Base-by-base conservation (phyloP, 2,329 filamentous ascomycete genomes). In the Alternaria arbusti region DNA sequence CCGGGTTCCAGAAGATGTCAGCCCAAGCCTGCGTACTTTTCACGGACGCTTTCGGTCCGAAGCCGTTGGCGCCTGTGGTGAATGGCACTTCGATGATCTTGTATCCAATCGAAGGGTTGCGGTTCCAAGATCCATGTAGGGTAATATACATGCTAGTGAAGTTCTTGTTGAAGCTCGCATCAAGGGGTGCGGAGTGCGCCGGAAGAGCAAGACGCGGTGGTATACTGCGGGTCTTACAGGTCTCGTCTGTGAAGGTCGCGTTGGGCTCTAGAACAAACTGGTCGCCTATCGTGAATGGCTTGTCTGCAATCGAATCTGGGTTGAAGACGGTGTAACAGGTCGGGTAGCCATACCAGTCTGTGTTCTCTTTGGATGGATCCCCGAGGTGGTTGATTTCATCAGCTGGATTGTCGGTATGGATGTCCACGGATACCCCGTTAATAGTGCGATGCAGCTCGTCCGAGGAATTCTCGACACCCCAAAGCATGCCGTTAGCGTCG, bases 311-410 rank as follows among this genome's bases (percentile, higher is more conserved):
- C 6, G 43, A 54, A 1, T 57, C 58, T 8, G 75, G 74, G 23
- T 66, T 49, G 88, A 89, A 91, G 15, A 89, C 81, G 0, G 89
- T 83, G 70, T 89, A 89, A 80, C 90, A 93, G 46, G 84, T 80
- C 2, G 91, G 90, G 73, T 92, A 93, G 9, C 90, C 90, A 72
- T 89, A 90, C 79, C 91, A 91, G 4, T 78, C 66, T 22, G 76
- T 83, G 72, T 85, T 79, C 26, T 78, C 68, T 43, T 60, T 67
- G 0, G 68, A 50, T 0, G 84, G 83, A 30, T 84, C 82, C 3
- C 90, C 90, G 57, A 90, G 86, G 75, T 86, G 91, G 78, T 92
- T 92, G 73, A 93, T 81, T 78, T 92, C 89, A 72, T 93, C 90
- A n/a, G 84, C 90, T 0, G 90, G 90, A 72, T 92, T 92, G 67